phyloP scores from a whole-genome alignment of 768 basidiomycete species.

The Dioszegia hungarica region DNA sequence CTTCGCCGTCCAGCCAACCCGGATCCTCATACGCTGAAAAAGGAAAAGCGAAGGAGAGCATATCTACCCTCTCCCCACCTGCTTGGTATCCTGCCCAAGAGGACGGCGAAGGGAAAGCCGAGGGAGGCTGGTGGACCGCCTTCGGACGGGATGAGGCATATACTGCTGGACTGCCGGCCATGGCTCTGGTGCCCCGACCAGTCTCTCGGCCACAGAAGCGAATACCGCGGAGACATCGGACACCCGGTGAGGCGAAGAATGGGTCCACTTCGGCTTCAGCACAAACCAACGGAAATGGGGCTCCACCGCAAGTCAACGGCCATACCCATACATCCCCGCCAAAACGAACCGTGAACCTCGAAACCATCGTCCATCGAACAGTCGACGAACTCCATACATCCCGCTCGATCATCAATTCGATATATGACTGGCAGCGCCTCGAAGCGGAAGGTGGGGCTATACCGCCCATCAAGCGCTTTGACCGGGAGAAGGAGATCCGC shows the following conservation, averaged over 20 bases:
- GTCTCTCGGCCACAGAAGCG: constrained; percentile 2
- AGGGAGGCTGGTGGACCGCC: constrained; percentile 36
- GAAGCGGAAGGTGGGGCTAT: constrained; percentile 34
- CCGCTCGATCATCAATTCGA: constrained; percentile 18
- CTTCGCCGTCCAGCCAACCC: constrained; percentile 20
- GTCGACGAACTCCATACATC: constrained; percentile 27
- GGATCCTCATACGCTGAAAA: constrained; percentile 40
- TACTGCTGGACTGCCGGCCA: constrained; percentile 23
- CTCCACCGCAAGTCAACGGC: neutral
- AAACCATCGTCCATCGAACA: constrained; percentile 17
- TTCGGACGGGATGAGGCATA: constrained; percentile 27
- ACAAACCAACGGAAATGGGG: too few relatives aligned
- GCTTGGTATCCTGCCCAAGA: constrained; percentile 33
- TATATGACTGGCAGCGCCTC: constrained; percentile 33
- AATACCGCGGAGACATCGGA: neutral
- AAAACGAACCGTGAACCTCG: constrained; percentile 11
- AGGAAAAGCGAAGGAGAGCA: constrained; percentile 36
- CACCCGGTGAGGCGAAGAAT: neutral
- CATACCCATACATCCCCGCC: neutral
- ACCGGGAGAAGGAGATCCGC: constrained; percentile 67
- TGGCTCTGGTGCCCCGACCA: constrained; percentile 18
- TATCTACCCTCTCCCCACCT: constrained; percentile 20
- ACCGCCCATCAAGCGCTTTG: constrained; percentile 49
- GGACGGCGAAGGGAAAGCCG: constrained; percentile 25
- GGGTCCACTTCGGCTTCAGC: too few relatives aligned